Percentiles rank a stretch among this genome's conserved stretches.
phyloP scores from a whole-genome alignment of 2,329 filamentous ascomycete species.

The Gaeumannomyces sp. region DNA sequence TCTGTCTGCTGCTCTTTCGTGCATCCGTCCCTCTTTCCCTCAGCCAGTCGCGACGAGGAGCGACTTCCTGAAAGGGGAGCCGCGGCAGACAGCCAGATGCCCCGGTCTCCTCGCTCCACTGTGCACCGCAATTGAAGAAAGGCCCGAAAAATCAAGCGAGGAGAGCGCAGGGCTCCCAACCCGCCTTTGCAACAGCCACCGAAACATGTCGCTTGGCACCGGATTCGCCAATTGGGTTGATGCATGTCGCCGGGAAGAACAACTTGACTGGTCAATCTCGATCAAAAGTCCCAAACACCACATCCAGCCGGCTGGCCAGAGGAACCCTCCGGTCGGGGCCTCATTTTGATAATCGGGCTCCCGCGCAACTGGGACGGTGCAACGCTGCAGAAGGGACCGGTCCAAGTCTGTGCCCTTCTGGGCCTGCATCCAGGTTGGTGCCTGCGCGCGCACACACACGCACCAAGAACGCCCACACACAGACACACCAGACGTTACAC shows the following conservation, averaged over 20 bases:
- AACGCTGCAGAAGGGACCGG: neutral
- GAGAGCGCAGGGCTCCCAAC: neutral
- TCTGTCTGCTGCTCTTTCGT: neutral
- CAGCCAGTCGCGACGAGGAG: neutral
- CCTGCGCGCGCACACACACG: neutral
- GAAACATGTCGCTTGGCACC: neutral
- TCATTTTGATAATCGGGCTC: no score
- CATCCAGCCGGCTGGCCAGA: neutral
- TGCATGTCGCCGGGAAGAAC: neutral
- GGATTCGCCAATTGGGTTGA: neutral
- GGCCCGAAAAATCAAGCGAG: neutral
- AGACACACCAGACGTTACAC: neutral
- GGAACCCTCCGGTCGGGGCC: neutral
- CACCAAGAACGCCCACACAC: neutral
- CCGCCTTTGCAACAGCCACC: neutral
- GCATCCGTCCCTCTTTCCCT: neutral
- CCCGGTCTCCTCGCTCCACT: neutral
- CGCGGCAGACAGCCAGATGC: neutral
- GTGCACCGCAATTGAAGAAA: neutral
- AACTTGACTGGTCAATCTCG: no score
- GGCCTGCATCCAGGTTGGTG: neutral
- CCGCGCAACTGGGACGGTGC: neutral
- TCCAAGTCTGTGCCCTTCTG: neutral
- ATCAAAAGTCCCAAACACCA: neutral
- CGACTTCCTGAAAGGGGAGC: no score